phyloP scores from a whole-genome alignment of 2,329 filamentous ascomycete species.

The Paecilomyces sp. region DNA sequence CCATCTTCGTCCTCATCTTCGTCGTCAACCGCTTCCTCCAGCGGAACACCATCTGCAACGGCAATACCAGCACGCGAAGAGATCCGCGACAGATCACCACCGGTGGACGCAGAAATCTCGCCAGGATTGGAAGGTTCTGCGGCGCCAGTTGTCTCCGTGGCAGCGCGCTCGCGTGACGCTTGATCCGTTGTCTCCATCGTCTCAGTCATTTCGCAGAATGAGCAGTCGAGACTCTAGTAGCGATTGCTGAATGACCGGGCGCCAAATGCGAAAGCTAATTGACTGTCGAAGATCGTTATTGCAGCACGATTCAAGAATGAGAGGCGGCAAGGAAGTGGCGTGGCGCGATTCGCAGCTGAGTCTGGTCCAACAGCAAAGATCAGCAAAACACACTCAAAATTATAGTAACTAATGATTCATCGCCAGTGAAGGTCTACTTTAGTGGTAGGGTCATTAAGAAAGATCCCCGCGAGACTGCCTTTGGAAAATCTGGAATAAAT shows the following conservation, averaged over 20 bases:
- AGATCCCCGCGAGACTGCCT: not conserved
- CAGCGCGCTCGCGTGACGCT: not conserved
- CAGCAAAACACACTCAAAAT: not conserved
- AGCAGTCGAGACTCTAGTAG: not conserved
- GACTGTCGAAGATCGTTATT: not conserved
- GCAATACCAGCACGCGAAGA: slow-evolving; percentile 18
- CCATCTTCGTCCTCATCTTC: slow-evolving; percentile 21
- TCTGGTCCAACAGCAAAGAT: not conserved
- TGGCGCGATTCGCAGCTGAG: not conserved
- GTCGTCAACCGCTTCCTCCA: slow-evolving; percentile 16
- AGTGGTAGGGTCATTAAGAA: not conserved
- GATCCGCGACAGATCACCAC: slow-evolving; percentile 20
- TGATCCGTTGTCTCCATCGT: not conserved
- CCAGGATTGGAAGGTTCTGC: slow-evolving; percentile 25
- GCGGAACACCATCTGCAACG: slow-evolving; percentile 22
- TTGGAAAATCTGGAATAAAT: not conserved
- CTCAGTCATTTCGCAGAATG: not conserved
- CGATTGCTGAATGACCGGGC: not conserved
- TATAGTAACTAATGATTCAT: not conserved
- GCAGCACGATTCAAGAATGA: not conserved
- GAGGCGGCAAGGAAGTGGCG: not conserved
- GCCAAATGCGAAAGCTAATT: not conserved
- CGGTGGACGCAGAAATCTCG: slow-evolving; percentile 19
- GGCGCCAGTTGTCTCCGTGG: slow-evolving; percentile 13
- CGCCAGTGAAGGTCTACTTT: not conserved